These are phyloP conservation scores for Dothistroma pini DNA, from an alignment of 2,329 filamentous ascomycete genomes.

Conservation along the genomic window DNA sequence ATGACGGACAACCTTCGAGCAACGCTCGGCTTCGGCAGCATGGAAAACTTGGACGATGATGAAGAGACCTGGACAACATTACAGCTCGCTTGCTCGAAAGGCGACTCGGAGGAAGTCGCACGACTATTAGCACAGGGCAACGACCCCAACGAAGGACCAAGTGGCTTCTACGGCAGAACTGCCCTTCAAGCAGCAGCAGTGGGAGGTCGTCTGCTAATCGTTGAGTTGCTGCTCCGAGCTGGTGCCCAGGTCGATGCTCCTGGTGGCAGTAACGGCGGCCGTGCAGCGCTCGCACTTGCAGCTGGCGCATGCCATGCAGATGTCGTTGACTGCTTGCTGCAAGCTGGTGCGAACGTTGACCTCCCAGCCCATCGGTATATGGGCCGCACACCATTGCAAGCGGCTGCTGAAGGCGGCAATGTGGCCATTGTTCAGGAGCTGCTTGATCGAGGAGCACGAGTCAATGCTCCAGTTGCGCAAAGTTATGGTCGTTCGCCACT, in stretches of 20 bases:
- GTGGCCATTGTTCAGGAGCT: conserved; percentile 14
- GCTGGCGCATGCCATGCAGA: conserved; percentile 18
- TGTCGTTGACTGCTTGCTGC: conserved; percentile 17
- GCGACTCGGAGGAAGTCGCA: conserved; percentile 11
- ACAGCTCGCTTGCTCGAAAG: conserved; percentile 18
- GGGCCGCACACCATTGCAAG: conserved; percentile 24
- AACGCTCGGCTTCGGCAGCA: not conserved
- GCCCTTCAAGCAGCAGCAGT: conserved; percentile 23
- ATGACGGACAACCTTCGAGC: not conserved
- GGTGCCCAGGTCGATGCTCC: conserved; percentile 20
- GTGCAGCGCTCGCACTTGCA: conserved; percentile 20
- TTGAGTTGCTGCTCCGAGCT: conserved; percentile 16
- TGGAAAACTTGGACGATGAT: conserved; percentile 3
- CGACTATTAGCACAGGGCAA: conserved; percentile 10
- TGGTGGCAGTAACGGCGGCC: conserved; percentile 21
- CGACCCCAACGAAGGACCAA: conserved; percentile 19
- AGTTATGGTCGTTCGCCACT: conserved; percentile 11
- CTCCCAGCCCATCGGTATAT: conserved; percentile 16
- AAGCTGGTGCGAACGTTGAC: conserved; percentile 20
- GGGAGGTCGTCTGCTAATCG: conserved; percentile 17
- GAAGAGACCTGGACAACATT: conserved; percentile 22
- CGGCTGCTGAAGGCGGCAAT: conserved; percentile 21
- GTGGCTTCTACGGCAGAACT: conserved; percentile 27
- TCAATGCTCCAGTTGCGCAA: conserved; percentile 19
- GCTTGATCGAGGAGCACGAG: conserved; percentile 15